Evolutionary conservation across 352 stramenopile genomes (phyloP).

Genomic region (Phytophthora fragariaefolia): DNA sequence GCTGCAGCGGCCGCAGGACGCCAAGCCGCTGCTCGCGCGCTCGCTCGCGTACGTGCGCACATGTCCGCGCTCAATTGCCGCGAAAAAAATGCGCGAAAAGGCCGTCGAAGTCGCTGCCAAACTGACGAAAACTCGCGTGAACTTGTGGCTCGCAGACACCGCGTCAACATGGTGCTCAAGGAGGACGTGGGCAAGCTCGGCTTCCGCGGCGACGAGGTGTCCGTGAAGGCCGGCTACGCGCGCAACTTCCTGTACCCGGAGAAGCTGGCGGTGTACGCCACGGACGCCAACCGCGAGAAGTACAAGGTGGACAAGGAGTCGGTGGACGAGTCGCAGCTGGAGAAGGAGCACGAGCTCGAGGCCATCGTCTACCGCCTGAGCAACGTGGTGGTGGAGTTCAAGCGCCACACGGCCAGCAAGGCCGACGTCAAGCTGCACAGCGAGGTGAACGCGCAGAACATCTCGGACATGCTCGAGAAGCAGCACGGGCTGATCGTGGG

Average conservation of each 20-base stretch:
- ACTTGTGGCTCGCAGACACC: conserved; percentile 57
- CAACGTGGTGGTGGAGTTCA: conserved; percentile 76
- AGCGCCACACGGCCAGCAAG: conserved; percentile 76
- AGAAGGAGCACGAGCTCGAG: conserved; percentile 73
- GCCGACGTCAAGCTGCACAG: conserved; percentile 68
- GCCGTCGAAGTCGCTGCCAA: too few species aligned
- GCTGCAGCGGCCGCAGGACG: conserved; percentile 52
- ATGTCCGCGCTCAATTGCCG: neutral
- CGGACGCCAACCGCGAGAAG: conserved; percentile 87
- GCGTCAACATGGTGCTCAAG: conserved; percentile 88
- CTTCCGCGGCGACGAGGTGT: conserved; percentile 92
- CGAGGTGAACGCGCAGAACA: conserved; percentile 81
- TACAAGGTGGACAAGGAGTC: conserved; percentile 79
- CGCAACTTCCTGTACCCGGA: conserved; percentile 95
- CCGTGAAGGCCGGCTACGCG: conserved; percentile 93
- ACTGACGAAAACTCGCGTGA: too few species aligned
- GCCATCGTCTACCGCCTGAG: conserved; percentile 66
- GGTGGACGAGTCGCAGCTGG: conserved; percentile 48
- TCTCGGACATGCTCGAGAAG: conserved; percentile 88
- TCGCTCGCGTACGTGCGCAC: conserved; percentile 63
- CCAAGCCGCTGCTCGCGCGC: conserved; percentile 52
- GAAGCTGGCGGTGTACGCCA: conserved; percentile 95
- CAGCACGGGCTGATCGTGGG: conserved; percentile 84
- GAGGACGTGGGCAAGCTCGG: conserved; percentile 85
- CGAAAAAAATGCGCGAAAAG: conserved; percentile 20